These are phyloP conservation scores for Solidago caesia DNA, from an alignment of 129 eudicot genomes.

Conservation along the genomic window DNA sequence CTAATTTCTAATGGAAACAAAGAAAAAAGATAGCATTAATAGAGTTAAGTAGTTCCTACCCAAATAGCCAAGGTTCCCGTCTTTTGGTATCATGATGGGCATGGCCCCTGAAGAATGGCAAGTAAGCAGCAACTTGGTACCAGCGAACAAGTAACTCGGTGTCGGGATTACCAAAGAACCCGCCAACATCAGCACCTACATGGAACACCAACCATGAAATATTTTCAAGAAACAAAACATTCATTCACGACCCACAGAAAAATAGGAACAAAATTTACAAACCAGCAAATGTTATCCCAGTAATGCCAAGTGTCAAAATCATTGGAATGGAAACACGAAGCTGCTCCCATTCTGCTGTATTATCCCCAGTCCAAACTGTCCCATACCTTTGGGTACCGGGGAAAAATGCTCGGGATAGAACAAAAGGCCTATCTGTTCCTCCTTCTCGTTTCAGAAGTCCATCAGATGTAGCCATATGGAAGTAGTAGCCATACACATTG, in stretches of 20 bases:
- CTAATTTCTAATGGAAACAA: neutral
- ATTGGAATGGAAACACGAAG: constrained; percentile 97
- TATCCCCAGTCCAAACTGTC: constrained; percentile 98
- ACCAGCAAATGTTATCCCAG: constrained; percentile 92
- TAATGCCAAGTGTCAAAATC: constrained; percentile 84
- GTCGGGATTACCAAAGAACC: constrained; percentile 96
- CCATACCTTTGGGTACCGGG: constrained; percentile 95
- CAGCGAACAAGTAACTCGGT: constrained; percentile 93
- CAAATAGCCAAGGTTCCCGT: constrained; percentile 96
- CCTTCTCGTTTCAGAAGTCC: constrained; percentile 86
- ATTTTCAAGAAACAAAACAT: neutral
- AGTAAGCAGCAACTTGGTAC: constrained; percentile 97
- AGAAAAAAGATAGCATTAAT: neutral
- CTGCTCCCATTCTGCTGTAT: constrained; percentile 97
- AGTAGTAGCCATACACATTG: constrained; percentile 92
- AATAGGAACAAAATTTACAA: neutral
- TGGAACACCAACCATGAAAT: neutral
- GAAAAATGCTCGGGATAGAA: constrained; percentile 88
- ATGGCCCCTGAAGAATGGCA: constrained; percentile 94
- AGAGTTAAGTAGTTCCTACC: constrained; percentile 43
- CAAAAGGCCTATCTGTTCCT: constrained; percentile 91
- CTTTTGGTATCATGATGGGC: constrained; percentile 99
- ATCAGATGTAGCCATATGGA: constrained; percentile 92
- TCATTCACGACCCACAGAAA: neutral
- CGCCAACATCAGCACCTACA: constrained; percentile 99